Base-by-base conservation (phyloP, 2,329 filamentous ascomycete genomes). In the Arthrocladium fulminans region DNA sequence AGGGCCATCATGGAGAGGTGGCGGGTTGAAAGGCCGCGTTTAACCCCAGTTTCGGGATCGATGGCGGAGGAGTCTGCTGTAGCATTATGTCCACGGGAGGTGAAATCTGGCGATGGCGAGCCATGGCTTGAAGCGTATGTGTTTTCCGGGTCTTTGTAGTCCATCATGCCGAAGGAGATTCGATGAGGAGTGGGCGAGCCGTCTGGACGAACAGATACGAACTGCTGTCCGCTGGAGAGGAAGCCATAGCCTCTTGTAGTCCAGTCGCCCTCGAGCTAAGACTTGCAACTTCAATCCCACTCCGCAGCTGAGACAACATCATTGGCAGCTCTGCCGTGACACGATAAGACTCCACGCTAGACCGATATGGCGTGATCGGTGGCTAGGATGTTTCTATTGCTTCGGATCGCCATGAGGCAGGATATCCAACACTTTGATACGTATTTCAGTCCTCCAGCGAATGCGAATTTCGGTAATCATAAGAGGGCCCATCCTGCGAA, bases 1-100 rank as follows among this genome's bases (percentile, higher is more conserved):
- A 71, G 67, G 30, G 80, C 80, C 53, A 83, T 80, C 78, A 83
- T 82, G 64, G 82, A 78, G 4, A 83, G 75, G 61, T 83, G 80
- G n/a, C 79, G 73, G 12, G 76, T 52, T 37, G 50, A 51, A 19
- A 54, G 50, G 24, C 50, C 52, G 25, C 52, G 47, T 40, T 53
- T 52, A 45, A 54, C 52, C 13, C 52, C 52, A 8, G 45, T 47
- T 38, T 47, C 47, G 15, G 52, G 52, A 30, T 54, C 52, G 23
- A 54, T 54, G 24, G 39, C 43, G 22, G 44, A 12, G 17, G 22
- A 35, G 41, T 53, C 51, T 2, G 30, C 37, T 15, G 39, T 44
- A 22, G 3, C 5, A 20, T 20, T 15, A 13, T 29, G 27, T 7
- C 7, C 27, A 13, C 27, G 13, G 27, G 27, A 29, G 27, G 27